Evolutionary conservation across 768 basidiomycete genomes (phyloP).

Genomic region (Pholiota molesta): DNA sequence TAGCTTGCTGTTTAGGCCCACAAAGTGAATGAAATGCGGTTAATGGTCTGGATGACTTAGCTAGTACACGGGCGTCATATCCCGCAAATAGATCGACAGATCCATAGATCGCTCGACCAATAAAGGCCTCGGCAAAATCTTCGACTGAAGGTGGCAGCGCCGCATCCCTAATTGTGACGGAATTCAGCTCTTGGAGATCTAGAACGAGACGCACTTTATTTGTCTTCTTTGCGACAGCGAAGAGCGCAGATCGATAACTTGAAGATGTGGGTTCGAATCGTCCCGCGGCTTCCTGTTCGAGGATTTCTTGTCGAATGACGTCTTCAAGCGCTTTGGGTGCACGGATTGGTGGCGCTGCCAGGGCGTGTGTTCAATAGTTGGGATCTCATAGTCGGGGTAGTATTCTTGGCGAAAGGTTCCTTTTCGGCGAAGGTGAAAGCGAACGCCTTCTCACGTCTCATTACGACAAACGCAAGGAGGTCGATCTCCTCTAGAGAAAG

Average conservation of each 20-base stretch:
- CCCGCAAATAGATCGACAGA: slow-evolving; percentile 33
- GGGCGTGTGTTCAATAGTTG: slow-evolving; percentile 27
- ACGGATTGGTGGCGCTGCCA: slow-evolving; percentile 32
- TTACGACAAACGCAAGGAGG: slow-evolving; percentile 21
- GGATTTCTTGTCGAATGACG: slow-evolving; percentile 26
- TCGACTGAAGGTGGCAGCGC: slow-evolving; percentile 25
- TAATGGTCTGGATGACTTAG: slow-evolving; percentile 28
- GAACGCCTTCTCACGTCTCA: slow-evolving; percentile 14
- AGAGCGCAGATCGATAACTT: slow-evolving; percentile 21
- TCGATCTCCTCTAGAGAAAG: slow-evolving; percentile 19
- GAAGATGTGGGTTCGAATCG: slow-evolving; percentile 26
- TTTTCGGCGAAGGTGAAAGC: slow-evolving; percentile 21
- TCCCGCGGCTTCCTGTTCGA: slow-evolving; percentile 18
- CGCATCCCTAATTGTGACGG: slow-evolving; percentile 29
- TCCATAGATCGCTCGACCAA: slow-evolving; percentile 25
- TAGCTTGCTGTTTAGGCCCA: slow-evolving; percentile 24
- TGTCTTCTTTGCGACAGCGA: slow-evolving; percentile 26
- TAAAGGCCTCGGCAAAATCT: slow-evolving; percentile 28
- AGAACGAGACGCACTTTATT: slow-evolving; percentile 33
- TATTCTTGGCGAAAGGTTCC: slow-evolving; percentile 33
- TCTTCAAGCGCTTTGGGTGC: slow-evolving; percentile 28
- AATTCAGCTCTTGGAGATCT: slow-evolving; percentile 36
- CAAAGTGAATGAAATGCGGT: slow-evolving; percentile 35
- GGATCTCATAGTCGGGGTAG: too few species aligned
- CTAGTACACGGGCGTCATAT: slow-evolving; percentile 32